These are phyloP conservation scores for Rhodamnia rubescens DNA, from an alignment of 345 rosid genomes.

Conservation along the genomic window DNA sequence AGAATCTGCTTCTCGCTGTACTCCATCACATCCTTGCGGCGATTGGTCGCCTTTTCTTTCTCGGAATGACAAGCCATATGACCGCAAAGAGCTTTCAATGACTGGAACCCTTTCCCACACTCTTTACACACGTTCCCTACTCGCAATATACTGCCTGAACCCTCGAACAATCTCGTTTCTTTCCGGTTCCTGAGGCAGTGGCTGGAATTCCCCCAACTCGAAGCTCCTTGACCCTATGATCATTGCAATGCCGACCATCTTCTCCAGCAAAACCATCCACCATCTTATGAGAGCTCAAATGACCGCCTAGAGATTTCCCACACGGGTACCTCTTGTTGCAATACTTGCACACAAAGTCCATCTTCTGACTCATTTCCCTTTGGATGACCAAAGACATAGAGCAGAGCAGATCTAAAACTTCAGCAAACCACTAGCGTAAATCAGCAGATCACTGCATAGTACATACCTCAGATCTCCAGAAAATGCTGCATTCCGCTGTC, in stretches of 20 bases:
- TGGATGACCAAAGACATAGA: slow-evolving; percentile 5
- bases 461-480: neutral
- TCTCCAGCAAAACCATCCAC: neutral
- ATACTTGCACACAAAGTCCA: slow-evolving; percentile 60
- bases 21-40: slow-evolving; percentile 15
- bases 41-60: slow-evolving; percentile 28
- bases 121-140: slow-evolving; percentile 50
- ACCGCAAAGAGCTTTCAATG: slow-evolving; percentile 83
- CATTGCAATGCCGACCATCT: slow-evolving; percentile 20
- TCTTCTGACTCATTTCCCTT: slow-evolving; percentile 24
- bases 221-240: slow-evolving; percentile 15
- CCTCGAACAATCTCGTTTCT: slow-evolving; percentile 45
- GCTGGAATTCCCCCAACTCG: neutral
- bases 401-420: slow-evolving; percentile 13
- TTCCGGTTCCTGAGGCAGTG: slow-evolving; percentile 63
- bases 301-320: slow-evolving; percentile 88
- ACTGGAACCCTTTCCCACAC: slow-evolving; percentile 81
- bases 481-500: neutral
- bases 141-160: slow-evolving; percentile 22
- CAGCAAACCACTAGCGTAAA: neutral
- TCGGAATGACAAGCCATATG: slow-evolving; percentile 90
- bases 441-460: neutral
- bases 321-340: slow-evolving; percentile 67
- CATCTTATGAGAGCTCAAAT: slow-evolving; percentile 61
- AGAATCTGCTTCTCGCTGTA: slow-evolving; percentile 21